These are phyloP conservation scores for Fusarium sp. DNA, from an alignment of 2,329 filamentous ascomycete genomes.

Conservation along the genomic window DNA sequence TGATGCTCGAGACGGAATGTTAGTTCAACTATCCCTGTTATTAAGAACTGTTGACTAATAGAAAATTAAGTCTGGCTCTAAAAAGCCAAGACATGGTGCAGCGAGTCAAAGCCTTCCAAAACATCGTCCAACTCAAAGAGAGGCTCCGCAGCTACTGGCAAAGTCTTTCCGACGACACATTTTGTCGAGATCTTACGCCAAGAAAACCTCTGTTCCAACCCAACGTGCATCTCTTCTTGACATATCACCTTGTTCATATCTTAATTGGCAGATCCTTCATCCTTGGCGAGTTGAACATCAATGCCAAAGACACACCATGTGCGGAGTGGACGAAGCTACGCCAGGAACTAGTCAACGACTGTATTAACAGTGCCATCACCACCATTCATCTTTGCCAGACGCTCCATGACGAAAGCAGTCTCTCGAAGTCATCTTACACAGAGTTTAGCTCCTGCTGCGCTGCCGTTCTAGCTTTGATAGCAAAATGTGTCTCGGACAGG, in stretches of 20 bases:
- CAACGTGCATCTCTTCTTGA: conserved; percentile 42
- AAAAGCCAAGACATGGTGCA: conserved; percentile 22
- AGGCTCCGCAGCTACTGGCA: conserved; percentile 29
- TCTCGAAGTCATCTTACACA: conserved; percentile 42
- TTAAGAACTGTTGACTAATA: background rate
- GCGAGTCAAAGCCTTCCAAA: conserved; percentile 3
- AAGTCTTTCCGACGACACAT: conserved; percentile 31
- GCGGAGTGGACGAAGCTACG: conserved; percentile 18
- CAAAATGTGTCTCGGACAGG: conserved; percentile 22
- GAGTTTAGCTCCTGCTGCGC: conserved; percentile 41
- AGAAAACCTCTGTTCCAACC: conserved; percentile 40
- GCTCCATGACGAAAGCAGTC: conserved; percentile 17
- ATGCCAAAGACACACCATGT: background rate
- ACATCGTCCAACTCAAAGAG: conserved; percentile 22
- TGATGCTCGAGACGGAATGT: conserved; percentile 39
- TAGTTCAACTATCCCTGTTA: background rate
- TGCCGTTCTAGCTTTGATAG: conserved; percentile 33
- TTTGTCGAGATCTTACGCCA: conserved; percentile 37
- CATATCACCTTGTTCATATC: conserved; percentile 37
- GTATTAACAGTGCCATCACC: conserved; percentile 26
- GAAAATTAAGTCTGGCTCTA: conserved; percentile 14
- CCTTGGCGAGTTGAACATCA: conserved; percentile 13
- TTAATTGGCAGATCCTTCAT: conserved; percentile 42
- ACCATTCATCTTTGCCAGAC: conserved; percentile 38
- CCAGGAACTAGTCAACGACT: conserved; percentile 25